Conservation (phyloP, 176 grass and related monocot genomes). For the Themeda triandra region DNA sequence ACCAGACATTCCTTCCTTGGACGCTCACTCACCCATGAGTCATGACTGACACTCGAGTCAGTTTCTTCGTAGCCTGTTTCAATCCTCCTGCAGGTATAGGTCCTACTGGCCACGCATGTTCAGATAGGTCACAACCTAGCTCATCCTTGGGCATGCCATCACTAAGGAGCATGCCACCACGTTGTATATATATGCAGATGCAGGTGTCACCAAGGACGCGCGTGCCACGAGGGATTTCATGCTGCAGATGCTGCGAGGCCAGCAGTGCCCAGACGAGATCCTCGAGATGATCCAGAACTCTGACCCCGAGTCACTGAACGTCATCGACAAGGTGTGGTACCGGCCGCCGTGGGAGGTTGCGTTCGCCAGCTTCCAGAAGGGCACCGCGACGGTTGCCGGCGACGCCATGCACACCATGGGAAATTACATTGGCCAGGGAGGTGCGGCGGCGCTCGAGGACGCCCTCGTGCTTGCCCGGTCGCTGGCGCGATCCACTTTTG, state of each 20-base stretch:
- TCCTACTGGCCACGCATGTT: background rate
- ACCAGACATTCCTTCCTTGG: too few relatives aligned
- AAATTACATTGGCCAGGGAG: conserved; percentile 60
- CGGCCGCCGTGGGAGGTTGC: conserved; percentile 39
- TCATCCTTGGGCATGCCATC: too few relatives aligned
- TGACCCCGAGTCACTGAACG: conserved; percentile 31
- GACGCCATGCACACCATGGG: too few relatives aligned
- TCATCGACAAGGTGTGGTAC: conserved; percentile 1
- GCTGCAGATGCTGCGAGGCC: background rate
- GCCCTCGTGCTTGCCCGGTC: conserved; percentile 49
- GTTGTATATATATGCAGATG: too few relatives aligned
- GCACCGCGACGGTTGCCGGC: conserved; percentile 27
- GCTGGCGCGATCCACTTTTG: background rate
- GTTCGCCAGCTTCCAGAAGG: conserved; percentile 9
- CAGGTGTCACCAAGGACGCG: too few relatives aligned
- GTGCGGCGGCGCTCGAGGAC: conserved; percentile 35
- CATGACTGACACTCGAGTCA: too few relatives aligned
- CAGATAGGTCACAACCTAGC: too few relatives aligned
- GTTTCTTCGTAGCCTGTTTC: too few relatives aligned
- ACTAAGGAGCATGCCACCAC: too few relatives aligned
- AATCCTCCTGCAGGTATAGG: too few relatives aligned
- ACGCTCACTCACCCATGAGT: too few relatives aligned
- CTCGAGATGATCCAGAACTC: conserved; percentile 12
- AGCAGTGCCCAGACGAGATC: background rate
- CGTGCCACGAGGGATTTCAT: background rate